Percentiles rank a stretch among this genome's conserved stretches.
Conservation (phyloP, 768 basidiomycete species). For the Tricholoma flavovirens region DNA sequence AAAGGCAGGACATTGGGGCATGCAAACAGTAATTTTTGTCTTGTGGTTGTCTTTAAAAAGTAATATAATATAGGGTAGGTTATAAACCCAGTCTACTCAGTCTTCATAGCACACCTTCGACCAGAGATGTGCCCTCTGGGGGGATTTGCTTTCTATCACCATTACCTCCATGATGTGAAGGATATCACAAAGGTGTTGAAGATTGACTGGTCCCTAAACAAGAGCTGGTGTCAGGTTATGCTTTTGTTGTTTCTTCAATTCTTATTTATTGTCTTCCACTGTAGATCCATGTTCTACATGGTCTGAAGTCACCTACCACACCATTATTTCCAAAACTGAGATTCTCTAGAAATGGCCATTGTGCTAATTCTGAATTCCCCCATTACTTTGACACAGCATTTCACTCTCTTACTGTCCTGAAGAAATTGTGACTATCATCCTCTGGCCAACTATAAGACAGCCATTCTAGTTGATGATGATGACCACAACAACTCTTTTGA, state of each 20-base stretch:
- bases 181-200: slow-evolving; percentile 10
- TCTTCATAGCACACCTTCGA: slow-evolving; percentile 22
- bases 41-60: not conserved
- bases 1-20: slow-evolving; percentile 17
- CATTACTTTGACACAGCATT: no score
- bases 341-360: no score
- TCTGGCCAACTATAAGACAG: no score
- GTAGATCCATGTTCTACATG: slow-evolving; percentile 18
- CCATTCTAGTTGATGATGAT: not conserved
- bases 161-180: slow-evolving; percentile 21
- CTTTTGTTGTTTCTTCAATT: not conserved
- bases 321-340: no score
- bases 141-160: slow-evolving; percentile 22
- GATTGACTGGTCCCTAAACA: slow-evolving; percentile 24
- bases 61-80: slow-evolving; percentile 12
- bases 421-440: no score
- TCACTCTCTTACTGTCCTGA: no score
- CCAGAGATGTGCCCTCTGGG: slow-evolving; percentile 22
- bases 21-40: slow-evolving; percentile 17
- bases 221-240: slow-evolving; percentile 21
- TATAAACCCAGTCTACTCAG: slow-evolving; percentile 23
- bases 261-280: not conserved
- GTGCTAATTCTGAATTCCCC: no score
- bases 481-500: not conserved
- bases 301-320: slow-evolving; percentile 10